These are phyloP conservation scores for Pichia eremophila DNA, from an alignment of 805 yeast species.

Conservation along the genomic window DNA sequence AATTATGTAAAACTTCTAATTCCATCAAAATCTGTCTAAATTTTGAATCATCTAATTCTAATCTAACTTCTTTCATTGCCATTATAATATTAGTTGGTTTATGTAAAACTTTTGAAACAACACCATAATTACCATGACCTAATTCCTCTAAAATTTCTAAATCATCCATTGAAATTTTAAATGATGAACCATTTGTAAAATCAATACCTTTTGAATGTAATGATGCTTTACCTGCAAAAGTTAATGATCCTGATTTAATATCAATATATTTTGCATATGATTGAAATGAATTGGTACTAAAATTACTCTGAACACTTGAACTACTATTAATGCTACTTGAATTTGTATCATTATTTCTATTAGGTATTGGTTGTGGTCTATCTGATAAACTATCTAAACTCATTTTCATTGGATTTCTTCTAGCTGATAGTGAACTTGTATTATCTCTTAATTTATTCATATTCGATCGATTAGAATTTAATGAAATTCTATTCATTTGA, in stretches of 20 bases:
- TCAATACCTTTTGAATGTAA: slow-evolving; percentile 87
- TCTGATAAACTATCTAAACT: slow-evolving; percentile 1
- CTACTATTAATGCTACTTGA: not conserved
- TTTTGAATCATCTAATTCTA: slow-evolving; percentile 89
- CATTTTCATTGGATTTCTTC: slow-evolving; percentile 8
- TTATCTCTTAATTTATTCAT: slow-evolving; percentile 16
- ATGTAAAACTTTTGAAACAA: slow-evolving; percentile 86
- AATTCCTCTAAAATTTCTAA: slow-evolving; percentile 74
- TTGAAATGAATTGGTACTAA: slow-evolving; percentile 51
- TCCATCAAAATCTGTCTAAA: slow-evolving; percentile 95
- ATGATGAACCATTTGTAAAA: slow-evolving; percentile 80
- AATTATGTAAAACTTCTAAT: slow-evolving; percentile 83
- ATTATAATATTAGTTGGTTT: slow-evolving; percentile 84
- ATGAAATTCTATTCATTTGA: not conserved
- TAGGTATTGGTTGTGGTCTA: not conserved
- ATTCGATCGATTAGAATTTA: not conserved
- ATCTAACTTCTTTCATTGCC: slow-evolving; percentile 96
- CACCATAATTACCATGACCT: slow-evolving; percentile 95
- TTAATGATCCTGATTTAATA: slow-evolving; percentile 82
- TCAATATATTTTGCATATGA: slow-evolving; percentile 83
- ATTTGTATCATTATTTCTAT: slow-evolving; percentile 4
- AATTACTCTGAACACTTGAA: not conserved
- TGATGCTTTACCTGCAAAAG: slow-evolving; percentile 89
- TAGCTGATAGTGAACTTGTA: slow-evolving; percentile 19
- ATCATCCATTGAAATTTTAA: slow-evolving; percentile 79